A percentile compares a stretch with the other conserved stretches of the same genome.
Conservation (phyloP, 2,329 filamentous ascomycete species). For the Dryadomyces quercus-mongolicae region DNA sequence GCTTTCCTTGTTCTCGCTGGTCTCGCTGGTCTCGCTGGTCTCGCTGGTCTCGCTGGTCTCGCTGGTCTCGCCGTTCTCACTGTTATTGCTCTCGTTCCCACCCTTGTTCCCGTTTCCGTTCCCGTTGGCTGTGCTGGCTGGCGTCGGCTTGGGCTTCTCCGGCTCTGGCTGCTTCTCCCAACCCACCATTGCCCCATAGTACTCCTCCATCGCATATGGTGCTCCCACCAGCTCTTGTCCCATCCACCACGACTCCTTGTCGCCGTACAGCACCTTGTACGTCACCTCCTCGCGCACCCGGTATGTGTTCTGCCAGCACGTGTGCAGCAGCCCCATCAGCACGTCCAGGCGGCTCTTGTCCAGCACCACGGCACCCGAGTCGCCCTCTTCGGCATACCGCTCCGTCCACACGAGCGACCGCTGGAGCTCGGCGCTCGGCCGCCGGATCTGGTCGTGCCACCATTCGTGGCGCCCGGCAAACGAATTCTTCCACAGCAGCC, state of each 20-base stretch:
- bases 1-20: not conserved
- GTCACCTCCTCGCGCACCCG: slow-evolving; percentile 2
- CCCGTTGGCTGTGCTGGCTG: not conserved
- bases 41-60: not conserved
- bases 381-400: slow-evolving; percentile 1
- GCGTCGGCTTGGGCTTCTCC: not conserved
- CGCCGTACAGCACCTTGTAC: slow-evolving; percentile 2
- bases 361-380: slow-evolving; percentile 3
- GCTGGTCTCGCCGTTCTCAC: not conserved
- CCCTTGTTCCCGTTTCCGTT: not conserved
- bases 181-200: slow-evolving; percentile 4
- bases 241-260: slow-evolving; percentile 6
- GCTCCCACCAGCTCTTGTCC: slow-evolving; percentile 1
- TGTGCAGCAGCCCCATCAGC: slow-evolving; percentile 2
- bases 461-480: slow-evolving; percentile 1
- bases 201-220: not conserved
- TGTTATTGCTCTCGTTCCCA: not conserved
- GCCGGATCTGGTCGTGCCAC: slow-evolving; percentile 5
- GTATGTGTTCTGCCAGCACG: slow-evolving; percentile 5
- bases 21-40: not conserved
- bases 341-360: slow-evolving; percentile 2
- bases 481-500: slow-evolving; percentile 1
- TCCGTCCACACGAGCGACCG: slow-evolving; percentile 2
- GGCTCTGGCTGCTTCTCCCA: not conserved
- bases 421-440: slow-evolving; percentile 1